phyloP scores from a whole-genome alignment of 148 eudicot genomes.

The Persicaria tinctoria region DNA sequence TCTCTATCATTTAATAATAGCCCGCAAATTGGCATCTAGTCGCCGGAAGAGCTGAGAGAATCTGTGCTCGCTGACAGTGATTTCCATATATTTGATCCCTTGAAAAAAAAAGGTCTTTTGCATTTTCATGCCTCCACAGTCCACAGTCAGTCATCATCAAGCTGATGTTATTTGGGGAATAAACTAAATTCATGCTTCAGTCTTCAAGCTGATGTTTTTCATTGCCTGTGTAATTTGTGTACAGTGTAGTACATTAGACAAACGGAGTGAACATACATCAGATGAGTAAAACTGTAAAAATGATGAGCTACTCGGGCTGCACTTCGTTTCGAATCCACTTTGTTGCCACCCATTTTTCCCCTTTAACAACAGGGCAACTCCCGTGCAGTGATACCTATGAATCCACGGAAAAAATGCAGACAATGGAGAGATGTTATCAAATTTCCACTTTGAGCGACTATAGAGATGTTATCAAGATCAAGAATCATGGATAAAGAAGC shows the following conservation, averaged over 20 bases:
- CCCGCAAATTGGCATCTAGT: too few species aligned
- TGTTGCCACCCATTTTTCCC: conserved; percentile 93
- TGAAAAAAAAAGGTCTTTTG: too few species aligned
- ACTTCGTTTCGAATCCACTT: conserved; percentile 67
- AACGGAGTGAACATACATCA: neutral
- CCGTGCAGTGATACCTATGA: conserved; percentile 75
- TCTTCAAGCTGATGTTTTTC: neutral
- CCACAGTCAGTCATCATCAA: neutral
- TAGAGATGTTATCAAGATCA: neutral
- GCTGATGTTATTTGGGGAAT: neutral
- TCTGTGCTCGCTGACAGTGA: neutral
- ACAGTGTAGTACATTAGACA: neutral
- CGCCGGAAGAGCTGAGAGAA: neutral
- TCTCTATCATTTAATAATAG: too few species aligned
- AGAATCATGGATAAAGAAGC: conserved; percentile 1
- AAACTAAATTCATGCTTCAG: too few species aligned
- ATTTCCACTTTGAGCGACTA: neutral
- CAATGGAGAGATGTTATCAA: neutral
- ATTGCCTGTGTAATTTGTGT: neutral
- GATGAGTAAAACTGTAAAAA: neutral
- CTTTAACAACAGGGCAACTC: conserved; percentile 71
- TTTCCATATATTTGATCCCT: neutral
- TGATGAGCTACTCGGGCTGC: conserved; percentile 22
- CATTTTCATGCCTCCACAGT: too few species aligned
- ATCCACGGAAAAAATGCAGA: neutral